A percentile compares a stretch with the other conserved stretches of the same genome.
These are phyloP conservation scores for Postia placenta DNA, from an alignment of 768 basidiomycete species.

Conservation along the genomic window DNA sequence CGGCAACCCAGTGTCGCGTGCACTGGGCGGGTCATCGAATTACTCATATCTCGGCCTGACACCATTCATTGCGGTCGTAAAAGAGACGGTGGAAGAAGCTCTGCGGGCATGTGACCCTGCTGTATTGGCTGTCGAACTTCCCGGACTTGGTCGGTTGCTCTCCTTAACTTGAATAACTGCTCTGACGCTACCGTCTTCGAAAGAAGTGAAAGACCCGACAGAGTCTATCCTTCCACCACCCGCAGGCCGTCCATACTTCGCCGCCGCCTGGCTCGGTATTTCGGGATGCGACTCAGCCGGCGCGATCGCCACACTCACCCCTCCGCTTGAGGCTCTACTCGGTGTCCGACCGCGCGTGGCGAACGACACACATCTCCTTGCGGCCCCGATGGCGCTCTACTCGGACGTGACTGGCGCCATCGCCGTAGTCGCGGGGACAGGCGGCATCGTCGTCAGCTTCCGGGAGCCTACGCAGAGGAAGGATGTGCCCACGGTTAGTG, in stretches of 20 bases:
- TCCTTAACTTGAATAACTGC: background rate
- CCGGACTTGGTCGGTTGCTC: slow-evolving; percentile 8
- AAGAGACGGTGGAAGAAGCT: slow-evolving; percentile 45
- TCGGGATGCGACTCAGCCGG: slow-evolving; percentile 76
- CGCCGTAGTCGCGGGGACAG: slow-evolving; percentile 77
- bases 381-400: slow-evolving; percentile 65
- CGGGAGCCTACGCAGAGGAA: background rate
- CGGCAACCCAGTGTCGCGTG: slow-evolving; percentile 63
- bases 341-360: slow-evolving; percentile 53
- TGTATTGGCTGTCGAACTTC: slow-evolving; percentile 31
- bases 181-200: too few relatives aligned
- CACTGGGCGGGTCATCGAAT: slow-evolving; percentile 75
- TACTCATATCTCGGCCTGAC: slow-evolving; percentile 68
- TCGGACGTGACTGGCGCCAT: slow-evolving; percentile 57
- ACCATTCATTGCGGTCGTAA: slow-evolving; percentile 52
- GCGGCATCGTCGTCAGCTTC: slow-evolving; percentile 70
- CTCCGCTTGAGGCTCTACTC: slow-evolving; percentile 49
- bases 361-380: slow-evolving; percentile 84
- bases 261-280: slow-evolving; percentile 76
- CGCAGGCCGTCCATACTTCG: slow-evolving; percentile 36
- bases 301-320: slow-evolving; percentile 50
- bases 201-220: too few relatives aligned
- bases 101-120: slow-evolving; percentile 39
- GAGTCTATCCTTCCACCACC: slow-evolving; percentile 19
- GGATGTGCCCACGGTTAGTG: too few relatives aligned